These are phyloP conservation scores for Teunomyces barrocoloradensis DNA, from an alignment of 805 yeast species.

Conservation along the genomic window DNA sequence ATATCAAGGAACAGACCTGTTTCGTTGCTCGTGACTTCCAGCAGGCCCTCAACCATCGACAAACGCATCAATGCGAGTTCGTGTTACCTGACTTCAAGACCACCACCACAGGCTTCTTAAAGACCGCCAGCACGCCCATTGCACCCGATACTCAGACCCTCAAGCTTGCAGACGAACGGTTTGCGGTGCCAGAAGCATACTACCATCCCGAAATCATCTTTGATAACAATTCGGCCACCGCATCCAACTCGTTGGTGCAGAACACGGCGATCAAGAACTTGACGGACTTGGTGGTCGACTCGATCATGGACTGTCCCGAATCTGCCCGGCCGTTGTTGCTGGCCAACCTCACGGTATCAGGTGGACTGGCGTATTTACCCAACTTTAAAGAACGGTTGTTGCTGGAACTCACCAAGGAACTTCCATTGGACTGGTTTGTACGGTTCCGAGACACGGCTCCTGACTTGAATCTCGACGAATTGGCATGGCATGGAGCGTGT, in stretches of 20 bases:
- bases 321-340: conserved; percentile 69
- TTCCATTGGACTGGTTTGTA: conserved; percentile 71
- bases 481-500: conserved; percentile 39
- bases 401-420: conserved; percentile 60
- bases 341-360: conserved; percentile 75
- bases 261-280: conserved; percentile 60
- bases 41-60: conserved; percentile 39
- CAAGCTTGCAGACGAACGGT: conserved; percentile 76
- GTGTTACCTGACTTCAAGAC: conserved; percentile 86
- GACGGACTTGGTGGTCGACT: conserved; percentile 74
- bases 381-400: conserved; percentile 64
- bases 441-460: conserved; percentile 30
- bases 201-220: conserved; percentile 76
- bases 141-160: conserved; percentile 58
- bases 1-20: conserved; percentile 77
- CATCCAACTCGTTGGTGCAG: conserved; percentile 30
- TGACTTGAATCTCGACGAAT: conserved; percentile 19
- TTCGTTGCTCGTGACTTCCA: conserved; percentile 63
- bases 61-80: conserved; percentile 55
- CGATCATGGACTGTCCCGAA: conserved; percentile 70
- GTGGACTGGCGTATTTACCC: conserved; percentile 75
- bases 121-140: conserved; percentile 22
- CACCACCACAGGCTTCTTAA: conserved; percentile 70
- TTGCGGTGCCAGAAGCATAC: conserved; percentile 80
- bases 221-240: conserved; percentile 30